Evolutionary conservation across 1,284 basidiomycete genomes (phyloP), one percentile per base, ranked within the genome.

Genomic region (Agroathelia rolfsii): DNA sequence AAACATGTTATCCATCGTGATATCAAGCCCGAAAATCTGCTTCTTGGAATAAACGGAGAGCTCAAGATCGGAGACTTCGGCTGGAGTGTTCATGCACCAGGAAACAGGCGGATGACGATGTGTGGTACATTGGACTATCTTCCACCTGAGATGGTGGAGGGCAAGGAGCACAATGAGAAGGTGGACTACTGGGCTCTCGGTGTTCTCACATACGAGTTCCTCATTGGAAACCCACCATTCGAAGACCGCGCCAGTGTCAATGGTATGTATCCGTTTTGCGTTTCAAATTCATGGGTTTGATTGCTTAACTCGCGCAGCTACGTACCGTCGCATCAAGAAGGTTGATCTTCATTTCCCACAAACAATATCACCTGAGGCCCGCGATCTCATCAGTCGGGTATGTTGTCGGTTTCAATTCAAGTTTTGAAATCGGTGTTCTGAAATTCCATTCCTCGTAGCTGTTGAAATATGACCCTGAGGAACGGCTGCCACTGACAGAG

Each of bases 1-100:
- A 98, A 98, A 54, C 93, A 98, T 51, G 89, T 98, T 44, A 98
- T 98, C 39, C 95, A 99, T 53, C 79, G 95, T 15, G 95, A 99
- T 51, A 99, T 98, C 66, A 99, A 98, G 59, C 95, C 95, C 0
- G 95, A 97, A 61, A 99, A 99, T 53, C 60, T 99, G 31, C 69
- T 99, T 6, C 64, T 99, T 6, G 94, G 93, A 10, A 77, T 98
- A 48, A 87, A 92, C 44, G 95, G 94, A 27, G 94, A 98, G 53
- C 67, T 99, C 43, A 98, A 99, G 69, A 96, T 99, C 42, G 95
- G 79, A 5, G 95, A 98, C 58, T 98, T 99, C 58, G 95, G 95
- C 6, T 98, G 95, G 94, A 90, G 85, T 50, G 94, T 98, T 3
- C 95, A 98, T 54, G 95, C 95, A 0, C 95, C 94, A 0, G 79